Conservation (phyloP, 2,329 filamentous ascomycete species). For the Acrocalymma vagum region DNA sequence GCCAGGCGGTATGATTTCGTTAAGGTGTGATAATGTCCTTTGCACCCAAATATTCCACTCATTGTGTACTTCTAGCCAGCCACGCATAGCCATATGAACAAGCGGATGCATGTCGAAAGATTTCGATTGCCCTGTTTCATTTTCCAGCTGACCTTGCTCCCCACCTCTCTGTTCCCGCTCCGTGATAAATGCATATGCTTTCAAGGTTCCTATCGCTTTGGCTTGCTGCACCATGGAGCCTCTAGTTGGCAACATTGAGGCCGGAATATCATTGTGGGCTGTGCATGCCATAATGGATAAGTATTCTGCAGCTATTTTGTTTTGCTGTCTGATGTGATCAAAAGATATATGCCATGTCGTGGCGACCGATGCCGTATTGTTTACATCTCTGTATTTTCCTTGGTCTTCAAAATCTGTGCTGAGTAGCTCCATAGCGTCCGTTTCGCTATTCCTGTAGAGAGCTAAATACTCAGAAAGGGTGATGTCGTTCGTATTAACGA, state of each 20-base stretch:
- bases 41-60: slow-evolving; percentile 19
- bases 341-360: slow-evolving; percentile 50
- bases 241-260: slow-evolving; percentile 46
- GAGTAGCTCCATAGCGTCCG: slow-evolving; percentile 34
- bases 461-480: slow-evolving; percentile 8
- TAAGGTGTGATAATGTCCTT: slow-evolving; percentile 23
- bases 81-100: slow-evolving; percentile 43
- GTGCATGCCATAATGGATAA: slow-evolving; percentile 47
- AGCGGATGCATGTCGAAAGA: slow-evolving; percentile 42
- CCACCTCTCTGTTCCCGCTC: no score
- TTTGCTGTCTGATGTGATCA: slow-evolving; percentile 36
- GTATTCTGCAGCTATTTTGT: slow-evolving; percentile 40
- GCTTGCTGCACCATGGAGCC: slow-evolving; percentile 22
- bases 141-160: background rate
- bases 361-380: slow-evolving; percentile 44
- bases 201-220: slow-evolving; percentile 43
- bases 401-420: slow-evolving; percentile 42
- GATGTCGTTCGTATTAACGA: slow-evolving; percentile 37
- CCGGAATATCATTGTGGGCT: slow-evolving; percentile 39
- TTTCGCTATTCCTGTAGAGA: slow-evolving; percentile 26
- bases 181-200: slow-evolving; percentile 42
- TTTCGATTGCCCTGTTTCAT: slow-evolving; percentile 1
- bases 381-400: slow-evolving; percentile 30
- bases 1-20: slow-evolving; percentile 27
- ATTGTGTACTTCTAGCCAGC: slow-evolving; percentile 37